Conservation (phyloP, 2,329 filamentous ascomycete genomes). For the Pseudogymnoascus sp. region DNA sequence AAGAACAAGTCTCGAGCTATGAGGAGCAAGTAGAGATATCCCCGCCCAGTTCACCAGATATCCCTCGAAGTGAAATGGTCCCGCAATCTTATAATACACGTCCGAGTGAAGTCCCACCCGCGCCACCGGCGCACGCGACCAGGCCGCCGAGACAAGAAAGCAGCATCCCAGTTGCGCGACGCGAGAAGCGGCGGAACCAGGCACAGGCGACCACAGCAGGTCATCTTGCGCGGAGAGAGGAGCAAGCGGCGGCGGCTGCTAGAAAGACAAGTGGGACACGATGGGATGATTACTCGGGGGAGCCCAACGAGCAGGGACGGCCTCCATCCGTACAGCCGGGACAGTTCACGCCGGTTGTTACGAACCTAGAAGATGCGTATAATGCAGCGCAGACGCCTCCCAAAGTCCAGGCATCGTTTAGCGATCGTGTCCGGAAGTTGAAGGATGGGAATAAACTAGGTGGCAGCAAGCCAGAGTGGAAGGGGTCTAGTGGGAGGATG, state of each 20-base stretch:
- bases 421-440: constrained; percentile 38
- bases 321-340: constrained; percentile 49
- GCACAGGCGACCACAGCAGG: constrained; percentile 13
- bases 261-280: constrained; percentile 25
- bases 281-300: constrained; percentile 61
- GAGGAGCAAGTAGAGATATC: constrained; percentile 30
- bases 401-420: constrained; percentile 32
- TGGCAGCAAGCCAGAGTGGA: constrained; percentile 53
- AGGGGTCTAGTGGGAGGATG: constrained; percentile 62
- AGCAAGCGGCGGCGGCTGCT: constrained; percentile 17
- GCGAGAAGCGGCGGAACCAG: constrained; percentile 25
- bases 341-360: constrained; percentile 32
- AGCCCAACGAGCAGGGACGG: constrained; percentile 50
- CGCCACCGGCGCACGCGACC: constrained; percentile 1
- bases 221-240: neutral
- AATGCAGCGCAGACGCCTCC: constrained; percentile 24
- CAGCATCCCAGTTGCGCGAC: constrained; percentile 26
- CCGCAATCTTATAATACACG: neutral
- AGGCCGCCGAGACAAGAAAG: constrained; percentile 17
- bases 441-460: constrained; percentile 23
- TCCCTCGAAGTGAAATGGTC: neutral
- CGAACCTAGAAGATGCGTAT: constrained; percentile 21
- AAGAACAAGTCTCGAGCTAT: constrained; percentile 6
- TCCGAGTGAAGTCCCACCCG: neutral
- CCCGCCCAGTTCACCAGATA: constrained; percentile 36